A percentile compares a stretch with the other conserved stretches of the same genome.
phyloP scores from a whole-genome alignment of 139 green algal genomes.

The Coelastrella sp. region DNA sequence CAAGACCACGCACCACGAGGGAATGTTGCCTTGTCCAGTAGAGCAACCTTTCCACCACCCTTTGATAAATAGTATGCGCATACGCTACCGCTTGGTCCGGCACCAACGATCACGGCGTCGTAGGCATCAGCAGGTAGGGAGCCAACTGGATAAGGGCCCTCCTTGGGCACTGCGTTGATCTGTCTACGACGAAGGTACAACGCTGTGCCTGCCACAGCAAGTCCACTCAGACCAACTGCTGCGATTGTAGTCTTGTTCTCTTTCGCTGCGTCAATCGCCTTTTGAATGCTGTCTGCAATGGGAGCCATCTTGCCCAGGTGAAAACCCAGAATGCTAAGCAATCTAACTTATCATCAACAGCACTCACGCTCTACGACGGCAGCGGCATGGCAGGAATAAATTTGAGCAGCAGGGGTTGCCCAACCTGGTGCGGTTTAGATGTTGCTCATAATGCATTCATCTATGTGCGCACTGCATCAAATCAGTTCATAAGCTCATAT shows the following conservation, averaged over 20 bases:
- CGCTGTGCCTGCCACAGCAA: slow-evolving; percentile 22
- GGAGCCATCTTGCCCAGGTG: neutral
- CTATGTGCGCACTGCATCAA: no score
- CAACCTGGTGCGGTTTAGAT: no score
- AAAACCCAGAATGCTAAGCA: no score
- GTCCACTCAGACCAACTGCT: slow-evolving; percentile 7
- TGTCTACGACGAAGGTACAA: neutral
- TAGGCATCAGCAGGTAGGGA: slow-evolving; percentile 82
- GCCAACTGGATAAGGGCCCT: slow-evolving; percentile 62
- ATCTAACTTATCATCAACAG: no score
- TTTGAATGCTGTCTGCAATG: neutral
- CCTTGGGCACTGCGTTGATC: slow-evolving; percentile 54
- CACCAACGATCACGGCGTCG: slow-evolving; percentile 89
- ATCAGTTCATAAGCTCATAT: no score
- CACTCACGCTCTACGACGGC: no score
- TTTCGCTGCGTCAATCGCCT: slow-evolving; percentile 13
- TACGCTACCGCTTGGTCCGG: slow-evolving; percentile 83
- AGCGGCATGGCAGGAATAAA: no score
- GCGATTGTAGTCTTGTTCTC: slow-evolving; percentile 39
- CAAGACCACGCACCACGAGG: slow-evolving; percentile 64
- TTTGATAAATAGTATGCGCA: slow-evolving; percentile 81
- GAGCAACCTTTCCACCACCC: slow-evolving; percentile 80
- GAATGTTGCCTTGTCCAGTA: slow-evolving; percentile 92
- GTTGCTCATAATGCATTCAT: no score
- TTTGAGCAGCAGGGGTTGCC: no score